Base-by-base conservation (phyloP, 768 basidiomycete genomes). In the Trametes punicea region DNA sequence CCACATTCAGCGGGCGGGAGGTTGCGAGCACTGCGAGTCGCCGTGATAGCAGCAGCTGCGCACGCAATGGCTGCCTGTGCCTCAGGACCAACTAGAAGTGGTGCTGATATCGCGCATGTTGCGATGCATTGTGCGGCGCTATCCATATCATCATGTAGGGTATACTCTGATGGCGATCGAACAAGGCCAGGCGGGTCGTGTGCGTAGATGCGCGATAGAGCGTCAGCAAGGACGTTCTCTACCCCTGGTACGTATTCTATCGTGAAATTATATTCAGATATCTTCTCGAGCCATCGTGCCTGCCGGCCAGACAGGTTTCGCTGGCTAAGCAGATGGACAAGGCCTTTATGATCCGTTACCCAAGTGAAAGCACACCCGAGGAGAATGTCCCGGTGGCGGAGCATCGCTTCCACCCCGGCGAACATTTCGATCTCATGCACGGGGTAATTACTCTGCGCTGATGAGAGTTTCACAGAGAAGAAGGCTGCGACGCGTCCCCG, bases 341-440 rank as follows among this genome's bases (percentile, higher is more conserved):
- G 58, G 0, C 44, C 61, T 27, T 64, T 60, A 26, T 72, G 70
- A 42, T 71, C 69, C 0, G 69, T 68, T n/a, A n/a, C n/a, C n/a
- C n/a, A n/a, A n/a, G n/a, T n/a, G n/a, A n/a, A n/a, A n/a, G 46
- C 57, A 0, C 62, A 47, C 0, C 27, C 9, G 38, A n/a, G n/a
- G n/a, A n/a, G 71, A 71, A 0, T 33, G 25, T 57, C 7, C 60
- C 57, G 3, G 70, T 66, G 51, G 60, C 68, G 69, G 36, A 71
- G 72, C 46, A 78, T 54, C 0, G 73, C 65, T 39, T 77, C 73
- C n/a, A n/a, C n/a, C n/a, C n/a, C n/a, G n/a, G n/a, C 0, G 15
- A 70, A 46, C n/a, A 70, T 38, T 33, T 77, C 75, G 5, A 69
- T 59, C 55, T 75, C 73, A 51, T 73, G 72, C 0, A 73, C 71